phyloP scores from a whole-genome alignment of 2,329 filamentous ascomycete genomes.

The Thermothelomyces thermophilus region DNA sequence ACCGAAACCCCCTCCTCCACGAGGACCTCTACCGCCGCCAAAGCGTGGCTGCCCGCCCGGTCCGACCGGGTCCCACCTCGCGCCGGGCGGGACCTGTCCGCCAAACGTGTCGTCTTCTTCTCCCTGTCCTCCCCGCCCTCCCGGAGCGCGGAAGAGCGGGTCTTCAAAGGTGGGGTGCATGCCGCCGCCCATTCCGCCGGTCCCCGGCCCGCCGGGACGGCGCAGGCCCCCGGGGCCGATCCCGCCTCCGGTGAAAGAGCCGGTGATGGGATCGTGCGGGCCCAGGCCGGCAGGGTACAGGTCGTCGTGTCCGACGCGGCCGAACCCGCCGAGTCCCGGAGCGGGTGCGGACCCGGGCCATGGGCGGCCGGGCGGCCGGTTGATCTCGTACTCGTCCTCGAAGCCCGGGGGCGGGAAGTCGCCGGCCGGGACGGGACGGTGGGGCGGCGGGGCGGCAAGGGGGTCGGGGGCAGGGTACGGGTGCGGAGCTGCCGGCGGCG shows the following conservation, averaged over 20 bases:
- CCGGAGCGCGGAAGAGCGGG: slow-evolving; percentile 64
- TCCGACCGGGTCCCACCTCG: slow-evolving; percentile 83
- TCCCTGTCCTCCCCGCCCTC: slow-evolving; percentile 23
- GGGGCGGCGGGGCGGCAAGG: slow-evolving; percentile 52
- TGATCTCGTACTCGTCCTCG: slow-evolving; percentile 85
- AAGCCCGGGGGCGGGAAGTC: slow-evolving; percentile 85
- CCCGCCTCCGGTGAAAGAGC: slow-evolving; percentile 45
- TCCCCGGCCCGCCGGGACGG: slow-evolving; percentile 37
- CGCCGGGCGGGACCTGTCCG: slow-evolving; percentile 74
- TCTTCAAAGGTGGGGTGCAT: slow-evolving; percentile 98
- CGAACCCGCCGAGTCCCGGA: slow-evolving; percentile 31
- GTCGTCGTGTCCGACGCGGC: slow-evolving; percentile 73
- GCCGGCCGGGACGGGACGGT: slow-evolving; percentile 56
- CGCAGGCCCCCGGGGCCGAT: slow-evolving; percentile 37
- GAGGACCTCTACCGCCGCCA: slow-evolving; percentile 33
- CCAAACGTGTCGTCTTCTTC: slow-evolving; percentile 48
- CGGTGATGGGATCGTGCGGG: slow-evolving; percentile 73
- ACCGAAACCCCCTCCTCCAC: slow-evolving; percentile 27
- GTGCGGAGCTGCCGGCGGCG: slow-evolving; percentile 58
- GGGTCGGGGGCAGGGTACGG: slow-evolving; percentile 55
- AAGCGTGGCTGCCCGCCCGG: slow-evolving; percentile 52
- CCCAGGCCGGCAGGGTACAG: slow-evolving; percentile 81
- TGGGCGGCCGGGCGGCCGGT: slow-evolving; percentile 45
- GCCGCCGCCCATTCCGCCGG: slow-evolving; percentile 55
- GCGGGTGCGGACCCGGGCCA: slow-evolving; percentile 36